Percentiles rank a stretch among this genome's conserved stretches.
Evolutionary conservation across 352 stramenopile genomes (phyloP).

Genomic region (Saprolegnia parasitica): DNA sequence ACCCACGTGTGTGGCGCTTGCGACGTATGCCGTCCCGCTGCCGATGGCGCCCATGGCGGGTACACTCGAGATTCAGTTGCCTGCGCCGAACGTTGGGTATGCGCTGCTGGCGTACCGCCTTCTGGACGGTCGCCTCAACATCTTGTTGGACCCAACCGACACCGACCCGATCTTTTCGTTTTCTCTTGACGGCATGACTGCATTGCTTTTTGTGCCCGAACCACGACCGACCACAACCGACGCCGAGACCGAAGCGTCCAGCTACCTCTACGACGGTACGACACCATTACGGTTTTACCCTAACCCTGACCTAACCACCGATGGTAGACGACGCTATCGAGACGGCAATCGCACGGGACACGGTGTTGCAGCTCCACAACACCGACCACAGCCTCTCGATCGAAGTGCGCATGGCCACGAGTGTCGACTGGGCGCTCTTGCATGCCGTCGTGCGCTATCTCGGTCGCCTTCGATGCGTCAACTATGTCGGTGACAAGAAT

Average conservation of each 20-base stretch:
- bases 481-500: conserved; percentile 22
- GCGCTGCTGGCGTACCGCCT: background rate
- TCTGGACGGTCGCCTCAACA: background rate
- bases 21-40: background rate
- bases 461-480: conserved; percentile 8
- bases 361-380: conserved; percentile 11
- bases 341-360: background rate
- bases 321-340: background rate
- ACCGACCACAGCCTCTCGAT: background rate
- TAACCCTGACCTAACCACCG: background rate
- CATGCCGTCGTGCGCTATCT: conserved; percentile 5
- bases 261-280: background rate
- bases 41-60: background rate
- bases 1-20: conserved; percentile 40
- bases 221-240: background rate
- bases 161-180: conserved; percentile 18
- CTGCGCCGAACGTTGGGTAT: conserved; percentile 20
- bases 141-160: conserved; percentile 3
- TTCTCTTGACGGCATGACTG: background rate
- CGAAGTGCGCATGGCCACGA: conserved; percentile 6
- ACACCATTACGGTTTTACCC: too few relatives aligned
- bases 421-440: conserved; percentile 19
- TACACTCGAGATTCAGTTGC: conserved; percentile 21
- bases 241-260: background rate
- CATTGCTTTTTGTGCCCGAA: conserved; percentile 16